Percentiles rank a stretch among this genome's conserved stretches.
Conservation (phyloP, 345 rosid species). For the Populus davidiana region DNA sequence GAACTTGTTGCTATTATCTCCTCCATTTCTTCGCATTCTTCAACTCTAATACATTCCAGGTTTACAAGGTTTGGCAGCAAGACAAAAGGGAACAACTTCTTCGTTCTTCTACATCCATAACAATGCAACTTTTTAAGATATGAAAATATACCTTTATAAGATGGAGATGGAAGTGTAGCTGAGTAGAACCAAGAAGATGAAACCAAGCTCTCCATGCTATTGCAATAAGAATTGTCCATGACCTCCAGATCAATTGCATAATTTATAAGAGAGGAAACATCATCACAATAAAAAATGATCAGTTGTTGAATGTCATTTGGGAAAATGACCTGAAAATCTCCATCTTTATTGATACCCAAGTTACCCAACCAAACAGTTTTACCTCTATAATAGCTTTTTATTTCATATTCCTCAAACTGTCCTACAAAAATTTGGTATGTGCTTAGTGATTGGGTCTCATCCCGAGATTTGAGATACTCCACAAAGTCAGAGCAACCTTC, state of each 20-base stretch:
- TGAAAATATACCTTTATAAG: background rate
- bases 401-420: background rate
- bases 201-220: no score
- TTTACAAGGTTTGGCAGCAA: slow-evolving; percentile 11
- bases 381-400: no score
- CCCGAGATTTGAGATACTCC: background rate
- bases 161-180: no score
- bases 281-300: no score
- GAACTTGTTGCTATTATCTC: slow-evolving; percentile 14
- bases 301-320: background rate
- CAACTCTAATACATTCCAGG: background rate
- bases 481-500: background rate
- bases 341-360: background rate
- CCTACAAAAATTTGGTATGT: background rate
- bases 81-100: background rate
- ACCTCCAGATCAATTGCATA: no score
- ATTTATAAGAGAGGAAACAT: background rate
- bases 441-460: background rate
- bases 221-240: no score
- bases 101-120: background rate
- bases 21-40: background rate
- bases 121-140: background rate
- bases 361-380: background rate
- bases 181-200: no score
- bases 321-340: background rate